These are phyloP conservation scores for Dalbergia oliveri DNA, from an alignment of 306 rosid species.

Conservation along the genomic window DNA sequence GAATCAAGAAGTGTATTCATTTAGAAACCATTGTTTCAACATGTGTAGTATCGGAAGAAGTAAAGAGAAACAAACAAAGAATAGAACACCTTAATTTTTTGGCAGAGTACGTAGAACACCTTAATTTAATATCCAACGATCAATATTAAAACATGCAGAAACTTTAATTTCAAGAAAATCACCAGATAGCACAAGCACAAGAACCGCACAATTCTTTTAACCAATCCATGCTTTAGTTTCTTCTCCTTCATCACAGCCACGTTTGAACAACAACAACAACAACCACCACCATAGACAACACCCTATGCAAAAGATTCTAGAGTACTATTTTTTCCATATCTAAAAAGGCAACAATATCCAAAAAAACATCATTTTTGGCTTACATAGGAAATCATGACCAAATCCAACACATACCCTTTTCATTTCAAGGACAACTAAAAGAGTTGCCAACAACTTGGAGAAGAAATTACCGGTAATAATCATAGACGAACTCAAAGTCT, in stretches of 20 bases:
- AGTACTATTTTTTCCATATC: constrained; percentile 25
- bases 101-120: no score
- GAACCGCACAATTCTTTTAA: constrained; percentile 17
- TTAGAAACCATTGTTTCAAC: background rate
- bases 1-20: constrained; percentile 5
- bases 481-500: constrained; percentile 29
- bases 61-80: constrained; percentile 6
- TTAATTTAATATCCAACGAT: background rate
- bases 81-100: background rate
- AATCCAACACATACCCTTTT: constrained; percentile 25
- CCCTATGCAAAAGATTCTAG: constrained; percentile 28
- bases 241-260: constrained; percentile 21
- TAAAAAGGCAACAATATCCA: constrained; percentile 22
- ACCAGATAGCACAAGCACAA: constrained; percentile 32
- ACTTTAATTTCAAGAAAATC: constrained; percentile 36
- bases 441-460: background rate
- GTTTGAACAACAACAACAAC: constrained; percentile 22
- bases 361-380: constrained; percentile 24
- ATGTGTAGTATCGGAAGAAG: background rate
- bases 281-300: background rate
- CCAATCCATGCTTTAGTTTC: constrained; percentile 29
- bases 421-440: constrained; percentile 29
- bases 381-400: constrained; percentile 29
- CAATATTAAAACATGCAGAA: background rate
- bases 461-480: constrained; percentile 37